Evolutionary conservation across 805 yeast genomes (phyloP), one percentile per base, ranked within the genome.

Genomic region (Saccharomyces eubayanus): DNA sequence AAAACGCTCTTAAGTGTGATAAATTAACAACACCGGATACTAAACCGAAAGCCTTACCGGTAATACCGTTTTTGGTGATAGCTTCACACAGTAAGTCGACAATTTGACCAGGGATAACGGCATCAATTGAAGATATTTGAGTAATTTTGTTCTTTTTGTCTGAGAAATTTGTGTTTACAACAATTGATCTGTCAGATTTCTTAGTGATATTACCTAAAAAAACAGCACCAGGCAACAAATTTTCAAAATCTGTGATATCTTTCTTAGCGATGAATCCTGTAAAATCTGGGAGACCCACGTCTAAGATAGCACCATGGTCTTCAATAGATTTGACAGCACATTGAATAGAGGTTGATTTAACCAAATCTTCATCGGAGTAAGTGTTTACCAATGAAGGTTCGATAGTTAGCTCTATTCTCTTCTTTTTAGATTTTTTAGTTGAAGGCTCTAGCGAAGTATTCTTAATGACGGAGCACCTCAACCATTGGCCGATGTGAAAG

Each of bases 261-360:
- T 84, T 85, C 58, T 80, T 83, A 1, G 95, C 78, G 49, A 91
- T 74, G 69, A 92, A 91, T 0, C 96, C 96, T 29, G 81, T 72
- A 8, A 78, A 54, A 5, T 76, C 79, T 8, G 69, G 68, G 50
- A 77, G 66, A 31, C 97, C 97, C 43, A 86, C 68, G 60, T 84
- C 85, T 46, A 92, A 71, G 53, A 88, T 80, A 27, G 83, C 79
- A 71, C 99, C 99, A 67, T 89, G 97, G 67, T 94, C 99, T 76
- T 94, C 98, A 27, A 88, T 71, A 48, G 95, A 85, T 57, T 76
- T 78, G 24, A 94, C 82, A 2, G 88, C 76, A 27, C 83, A 91
- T 71, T 94, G 99, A 2, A 94, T 65, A 3, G 85, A 65, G 14
- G 66, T 51, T 55, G 80, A 75, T 47, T 89, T 89, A 5, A 74